A percentile compares a stretch with the other conserved stretches of the same genome.
phyloP scores from a whole-genome alignment of 345 rosid species.

The Citrus glauca region DNA sequence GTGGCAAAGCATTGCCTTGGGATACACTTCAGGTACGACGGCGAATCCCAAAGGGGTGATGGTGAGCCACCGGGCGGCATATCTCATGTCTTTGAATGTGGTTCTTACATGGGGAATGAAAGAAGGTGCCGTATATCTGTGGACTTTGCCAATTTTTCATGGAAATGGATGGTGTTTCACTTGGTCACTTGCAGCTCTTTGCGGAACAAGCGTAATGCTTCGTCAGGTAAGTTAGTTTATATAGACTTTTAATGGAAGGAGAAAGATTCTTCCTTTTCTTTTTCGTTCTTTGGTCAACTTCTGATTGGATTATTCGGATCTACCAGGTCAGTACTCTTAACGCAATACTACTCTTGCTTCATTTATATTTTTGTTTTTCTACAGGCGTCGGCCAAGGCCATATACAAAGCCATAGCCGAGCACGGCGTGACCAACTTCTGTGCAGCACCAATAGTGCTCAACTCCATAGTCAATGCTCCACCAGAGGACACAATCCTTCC shows the following conservation, averaged over 20 bases:
- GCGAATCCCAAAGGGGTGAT: constrained; percentile 91
- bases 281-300: too few species aligned
- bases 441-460: constrained; percentile 94
- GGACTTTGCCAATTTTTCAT: constrained; percentile 97
- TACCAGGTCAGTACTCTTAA: too few species aligned
- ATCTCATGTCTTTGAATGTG: constrained; percentile 61
- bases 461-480: constrained; percentile 69
- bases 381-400: constrained; percentile 79
- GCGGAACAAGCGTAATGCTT: constrained; percentile 80
- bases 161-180: constrained; percentile 91
- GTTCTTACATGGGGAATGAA: constrained; percentile 74
- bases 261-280: too few species aligned
- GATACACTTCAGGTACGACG: constrained; percentile 94
- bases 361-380: not conserved
- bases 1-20: constrained; percentile 95
- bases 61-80: constrained; percentile 85
- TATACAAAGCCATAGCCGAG: constrained; percentile 72
- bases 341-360: too few species aligned
- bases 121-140: constrained; percentile 79
- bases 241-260: too few species aligned
- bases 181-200: constrained; percentile 79
- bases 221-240: constrained; percentile 53
- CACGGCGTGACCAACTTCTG: constrained; percentile 76
- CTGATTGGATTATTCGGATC: too few species aligned
- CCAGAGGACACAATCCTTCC: constrained; percentile 74